phyloP scores from a whole-genome alignment of 1,284 basidiomycete species.

The Takashimella koratensis region DNA sequence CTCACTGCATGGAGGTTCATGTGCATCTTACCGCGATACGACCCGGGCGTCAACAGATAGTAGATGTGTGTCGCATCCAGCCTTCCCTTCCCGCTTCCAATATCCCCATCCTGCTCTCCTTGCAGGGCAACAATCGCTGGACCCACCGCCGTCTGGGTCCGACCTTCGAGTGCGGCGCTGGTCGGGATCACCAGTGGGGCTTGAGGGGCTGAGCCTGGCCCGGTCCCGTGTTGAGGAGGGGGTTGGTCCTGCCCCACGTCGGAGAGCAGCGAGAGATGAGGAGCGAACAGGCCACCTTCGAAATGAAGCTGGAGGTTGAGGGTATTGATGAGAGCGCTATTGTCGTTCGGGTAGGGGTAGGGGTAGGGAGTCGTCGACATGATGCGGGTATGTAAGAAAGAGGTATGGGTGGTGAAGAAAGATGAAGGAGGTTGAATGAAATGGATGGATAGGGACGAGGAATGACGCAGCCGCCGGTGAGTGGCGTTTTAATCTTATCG shows the following conservation, averaged over 20 bases:
- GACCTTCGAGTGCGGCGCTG: background rate
- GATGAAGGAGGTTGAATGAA: background rate
- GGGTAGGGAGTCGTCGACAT: constrained; percentile 1
- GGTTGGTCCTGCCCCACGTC: background rate
- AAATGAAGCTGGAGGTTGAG: constrained; percentile 36
- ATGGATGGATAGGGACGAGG: background rate
- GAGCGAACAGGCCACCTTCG: constrained; percentile 41
- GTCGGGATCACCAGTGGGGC: background rate
- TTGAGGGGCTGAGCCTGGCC: background rate
- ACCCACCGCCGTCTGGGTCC: background rate
- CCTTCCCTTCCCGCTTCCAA: constrained; percentile 1
- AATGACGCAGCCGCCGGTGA: no score
- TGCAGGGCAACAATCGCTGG: background rate
- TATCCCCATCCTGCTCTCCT: background rate
- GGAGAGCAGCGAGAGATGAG: constrained; percentile 20
- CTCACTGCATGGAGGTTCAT: constrained; percentile 40
- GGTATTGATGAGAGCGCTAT: constrained; percentile 22
- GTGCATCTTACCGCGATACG: constrained; percentile 38
- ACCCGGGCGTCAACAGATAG: constrained; percentile 38
- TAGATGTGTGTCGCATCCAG: constrained; percentile 36
- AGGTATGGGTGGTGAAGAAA: background rate
- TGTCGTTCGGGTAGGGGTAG: constrained; percentile 28
- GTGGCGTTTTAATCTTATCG: background rate
- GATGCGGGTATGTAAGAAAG: background rate
- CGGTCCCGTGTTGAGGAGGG: background rate